A percentile compares a stretch with the other conserved stretches of the same genome.
phyloP scores from a whole-genome alignment of 176 grass and related monocot species.

The Poa pratensis region DNA sequence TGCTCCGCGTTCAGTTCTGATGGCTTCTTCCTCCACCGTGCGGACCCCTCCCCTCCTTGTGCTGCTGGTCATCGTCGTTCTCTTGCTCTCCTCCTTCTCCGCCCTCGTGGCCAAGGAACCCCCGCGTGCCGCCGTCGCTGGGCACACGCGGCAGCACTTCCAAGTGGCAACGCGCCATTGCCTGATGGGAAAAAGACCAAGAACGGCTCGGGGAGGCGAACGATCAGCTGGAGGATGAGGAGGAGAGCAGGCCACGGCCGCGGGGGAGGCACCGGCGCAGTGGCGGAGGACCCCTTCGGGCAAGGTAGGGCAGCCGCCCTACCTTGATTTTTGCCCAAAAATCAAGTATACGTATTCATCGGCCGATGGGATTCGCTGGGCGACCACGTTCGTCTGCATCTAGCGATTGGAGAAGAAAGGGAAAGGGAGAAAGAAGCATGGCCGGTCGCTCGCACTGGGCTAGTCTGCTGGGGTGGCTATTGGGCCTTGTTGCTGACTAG shows the following conservation, averaged over 20 bases:
- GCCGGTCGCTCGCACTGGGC: too few relatives aligned
- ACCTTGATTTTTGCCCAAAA: too few relatives aligned
- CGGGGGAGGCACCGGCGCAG: too few relatives aligned
- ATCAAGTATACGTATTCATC: too few relatives aligned
- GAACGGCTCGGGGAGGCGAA: background rate
- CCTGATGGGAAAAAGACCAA: background rate
- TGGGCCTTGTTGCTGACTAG: too few relatives aligned
- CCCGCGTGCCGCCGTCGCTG: background rate
- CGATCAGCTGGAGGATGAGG: background rate
- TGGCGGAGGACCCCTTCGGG: too few relatives aligned
- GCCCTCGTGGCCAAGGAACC: background rate
- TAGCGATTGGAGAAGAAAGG: too few relatives aligned
- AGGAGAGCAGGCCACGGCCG: background rate
- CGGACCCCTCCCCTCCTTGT: background rate
- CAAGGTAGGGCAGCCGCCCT: too few relatives aligned
- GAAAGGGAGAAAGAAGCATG: too few relatives aligned
- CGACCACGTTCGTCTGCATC: too few relatives aligned
- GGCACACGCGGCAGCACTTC: background rate
- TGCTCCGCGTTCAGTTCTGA: background rate
- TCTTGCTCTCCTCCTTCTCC: conserved; percentile 2
- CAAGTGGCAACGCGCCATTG: background rate
- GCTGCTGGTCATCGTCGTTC: conserved; percentile 6
- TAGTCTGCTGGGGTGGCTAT: too few relatives aligned
- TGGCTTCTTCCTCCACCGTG: conserved; percentile 27
- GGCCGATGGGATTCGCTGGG: too few relatives aligned